Evolutionary conservation across 768 basidiomycete species (phyloP).

Genomic region (Leccinum sublutescens): DNA sequence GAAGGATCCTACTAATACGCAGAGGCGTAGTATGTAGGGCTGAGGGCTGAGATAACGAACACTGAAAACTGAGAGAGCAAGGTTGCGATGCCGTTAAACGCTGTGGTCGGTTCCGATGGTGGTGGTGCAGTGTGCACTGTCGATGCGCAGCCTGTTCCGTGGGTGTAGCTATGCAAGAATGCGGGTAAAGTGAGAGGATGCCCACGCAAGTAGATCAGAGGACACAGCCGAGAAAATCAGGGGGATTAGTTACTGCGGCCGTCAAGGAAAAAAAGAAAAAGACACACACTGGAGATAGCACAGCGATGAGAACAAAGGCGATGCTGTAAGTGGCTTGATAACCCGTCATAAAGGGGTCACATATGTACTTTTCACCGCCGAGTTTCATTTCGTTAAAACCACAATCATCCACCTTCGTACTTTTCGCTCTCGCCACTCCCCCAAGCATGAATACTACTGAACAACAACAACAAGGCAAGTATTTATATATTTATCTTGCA

Average conservation of each 20-base stretch:
- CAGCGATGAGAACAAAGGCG: constrained; percentile 1
- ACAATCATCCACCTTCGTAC: constrained; percentile 13
- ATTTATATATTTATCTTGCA: neutral
- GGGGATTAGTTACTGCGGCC: constrained; percentile 2
- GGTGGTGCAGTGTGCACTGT: neutral
- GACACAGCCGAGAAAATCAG: constrained; percentile 8
- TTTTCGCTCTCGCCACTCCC: constrained; percentile 1
- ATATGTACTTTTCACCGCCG: neutral
- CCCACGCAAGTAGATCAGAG: neutral
- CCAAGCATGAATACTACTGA: neutral
- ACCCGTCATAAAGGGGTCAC: constrained; percentile 12
- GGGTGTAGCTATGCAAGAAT: neutral
- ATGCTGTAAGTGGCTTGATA: neutral
- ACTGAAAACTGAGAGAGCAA: neutral
- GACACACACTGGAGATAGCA: neutral
- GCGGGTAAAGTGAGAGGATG: neutral
- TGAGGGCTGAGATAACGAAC: neutral
- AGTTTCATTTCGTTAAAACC: constrained; percentile 19
- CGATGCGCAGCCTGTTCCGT: neutral
- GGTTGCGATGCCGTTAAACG: neutral
- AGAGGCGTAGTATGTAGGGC: constrained; percentile 5
- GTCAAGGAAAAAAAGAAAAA: neutral
- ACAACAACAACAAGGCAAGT: constrained; percentile 22
- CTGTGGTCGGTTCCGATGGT: neutral
- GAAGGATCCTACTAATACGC: constrained; percentile 3